Evolutionary conservation across 345 rosid species (phyloP), one percentile per base, ranked within the genome.

Genomic region (Raphanus raphanistrum): DNA sequence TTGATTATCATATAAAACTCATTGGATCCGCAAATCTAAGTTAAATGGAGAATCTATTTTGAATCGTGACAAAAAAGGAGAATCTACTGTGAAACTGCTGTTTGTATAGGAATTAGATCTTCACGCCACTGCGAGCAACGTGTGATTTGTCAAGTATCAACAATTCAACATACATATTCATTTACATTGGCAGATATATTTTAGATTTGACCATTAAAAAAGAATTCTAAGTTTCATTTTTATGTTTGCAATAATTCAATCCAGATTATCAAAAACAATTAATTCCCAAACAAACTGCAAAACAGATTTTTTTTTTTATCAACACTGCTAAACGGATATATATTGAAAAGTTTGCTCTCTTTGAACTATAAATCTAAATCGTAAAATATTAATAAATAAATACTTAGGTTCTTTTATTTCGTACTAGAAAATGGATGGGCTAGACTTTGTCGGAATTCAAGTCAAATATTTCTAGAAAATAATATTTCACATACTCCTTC

Each of bases 391-490:
- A 21, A 6, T n/a, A 21, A 21, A 21, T 21, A 21, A 21, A 21
- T 21, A 21, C 2, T 8, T 9, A 16, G 28, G 15, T 35, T 64
- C 17, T 33, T 25, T 28, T 57, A 41, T 66, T 26, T 64, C 32
- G 5, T 58, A 25, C 8, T 59, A 50, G 33, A 43, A 36, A 58
- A 31, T 45, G 17, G 28, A 21, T 68, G 41, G 50, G 36, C 61
- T 45, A 75, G 68, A 43, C 73, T 67, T 68, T 75, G 68, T 75
- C 38, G 68, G 63, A 25, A 61, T 12, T 8, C 15, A 68, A 61
- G 68, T 76, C 69, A 61, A 41, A 21, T 68, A 62, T 36, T 68
- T 59, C 73, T 67, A 41, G 32, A 66, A 66, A 45, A 26, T 33
- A 21, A 63, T 10, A 29, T 61, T 36, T 63, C 32, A 62, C 5